Base-by-base conservation (phyloP, 1,284 basidiomycete species). In the Leccinum glutinopallens region DNA sequence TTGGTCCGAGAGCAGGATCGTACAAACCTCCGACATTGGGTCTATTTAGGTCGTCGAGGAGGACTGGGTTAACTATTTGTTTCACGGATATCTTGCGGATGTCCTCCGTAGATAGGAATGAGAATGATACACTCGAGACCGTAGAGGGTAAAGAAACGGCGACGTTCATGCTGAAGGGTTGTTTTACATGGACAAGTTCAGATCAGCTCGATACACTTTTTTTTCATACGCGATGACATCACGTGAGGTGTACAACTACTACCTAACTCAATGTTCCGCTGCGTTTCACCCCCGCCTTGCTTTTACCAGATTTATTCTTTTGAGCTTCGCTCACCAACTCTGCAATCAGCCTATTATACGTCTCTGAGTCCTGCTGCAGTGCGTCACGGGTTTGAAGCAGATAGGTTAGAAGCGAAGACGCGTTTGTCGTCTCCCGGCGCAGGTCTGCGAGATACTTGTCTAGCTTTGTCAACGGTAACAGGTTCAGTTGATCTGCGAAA, bases 21-120 rank as follows among this genome's bases (percentile, higher is more conserved):
- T 99, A 99, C 61, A 99, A 83, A 66, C 97, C 97, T 25, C 95
- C 96, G 63, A 87, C 81, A 70, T 93, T 98, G 2, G 97, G 97
- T 68, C 92, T 84, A 76, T 97, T 96, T 51, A 97, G 82, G 76
- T 96, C 95, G 82, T 99, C 96, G 70, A 99, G 88, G 63, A 99
- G 86, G 66, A 93, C 84, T 4, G 96, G 92, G 77, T 99, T 99
- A 67, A 94, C 87, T 72, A 99, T 92, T 81, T 98, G 94, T 81
- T 97, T 96, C 73, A 99, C 97, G 19, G 96, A 98, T 76, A 99
- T 96, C 66, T 91, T 87, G 61, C 92, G 87, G 70, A 98, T 85
- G 78, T 99, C 97, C 71, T 93, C 87, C n/a, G 93, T 83, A 15
- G 93, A 89, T 64, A 99, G 88, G 78, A 97, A 97, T 3, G 96